Evolutionary conservation across 2,329 filamentous ascomycete genomes (phyloP).

Genomic region (Magnaporthiopsis incrustans): DNA sequence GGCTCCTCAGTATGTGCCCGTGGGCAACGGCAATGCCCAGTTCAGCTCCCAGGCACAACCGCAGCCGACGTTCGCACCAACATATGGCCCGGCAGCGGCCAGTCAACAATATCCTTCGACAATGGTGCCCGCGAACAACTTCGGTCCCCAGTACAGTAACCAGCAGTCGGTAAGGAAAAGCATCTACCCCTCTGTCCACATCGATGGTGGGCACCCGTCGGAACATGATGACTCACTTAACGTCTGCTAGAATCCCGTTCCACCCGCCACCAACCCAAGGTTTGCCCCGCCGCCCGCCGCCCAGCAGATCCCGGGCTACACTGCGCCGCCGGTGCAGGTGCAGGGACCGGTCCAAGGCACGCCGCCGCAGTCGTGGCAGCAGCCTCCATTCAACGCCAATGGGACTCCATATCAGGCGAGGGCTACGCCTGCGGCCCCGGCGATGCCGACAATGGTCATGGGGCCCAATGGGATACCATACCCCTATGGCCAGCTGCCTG

Average conservation of each 20-base stretch:
- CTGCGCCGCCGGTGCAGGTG: neutral
- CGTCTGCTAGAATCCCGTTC: slow-evolving; percentile 26
- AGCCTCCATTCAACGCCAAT: slow-evolving; percentile 15
- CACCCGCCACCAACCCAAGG: slow-evolving; percentile 13
- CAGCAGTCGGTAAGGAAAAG: slow-evolving; percentile 35
- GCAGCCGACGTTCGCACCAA: slow-evolving; percentile 35
- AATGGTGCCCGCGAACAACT: slow-evolving; percentile 32
- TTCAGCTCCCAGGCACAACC: slow-evolving; percentile 36
- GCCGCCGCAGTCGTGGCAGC: slow-evolving; percentile 27
- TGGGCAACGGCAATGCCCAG: slow-evolving; percentile 27
- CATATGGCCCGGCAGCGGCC: slow-evolving; percentile 15
- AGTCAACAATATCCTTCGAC: slow-evolving; percentile 32
- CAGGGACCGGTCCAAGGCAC: slow-evolving; percentile 10
- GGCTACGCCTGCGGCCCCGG: slow-evolving; percentile 14
- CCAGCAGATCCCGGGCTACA: slow-evolving; percentile 1
- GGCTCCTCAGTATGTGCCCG: slow-evolving; percentile 47
- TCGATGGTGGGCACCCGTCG: no score
- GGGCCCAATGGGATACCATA: slow-evolving; percentile 46
- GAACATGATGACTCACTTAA: no score
- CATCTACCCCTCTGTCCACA: no score
- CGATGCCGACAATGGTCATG: neutral
- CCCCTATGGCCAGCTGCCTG: slow-evolving; percentile 70
- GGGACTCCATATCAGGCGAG: slow-evolving; percentile 20
- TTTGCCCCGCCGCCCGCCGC: neutral
- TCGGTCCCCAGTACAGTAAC: slow-evolving; percentile 34